Base-by-base conservation (phyloP, 2,329 filamentous ascomycete species). In the Colletotrichum lini region DNA sequence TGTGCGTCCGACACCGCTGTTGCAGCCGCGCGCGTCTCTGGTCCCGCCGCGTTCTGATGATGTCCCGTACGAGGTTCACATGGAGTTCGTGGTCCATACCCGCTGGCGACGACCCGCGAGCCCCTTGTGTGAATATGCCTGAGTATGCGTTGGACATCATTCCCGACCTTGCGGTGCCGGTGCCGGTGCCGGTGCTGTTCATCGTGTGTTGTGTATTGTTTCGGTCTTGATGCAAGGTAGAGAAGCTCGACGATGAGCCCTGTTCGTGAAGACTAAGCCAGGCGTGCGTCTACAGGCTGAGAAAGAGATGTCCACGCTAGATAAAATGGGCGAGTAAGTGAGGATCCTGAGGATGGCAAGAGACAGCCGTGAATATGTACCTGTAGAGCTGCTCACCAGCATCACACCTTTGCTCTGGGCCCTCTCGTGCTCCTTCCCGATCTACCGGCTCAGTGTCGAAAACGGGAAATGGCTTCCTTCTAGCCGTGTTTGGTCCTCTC, bases 1-100 rank as follows among this genome's bases (percentile, higher is more conserved):
- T 71, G n/a, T 63, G 65, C 35, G 69, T 50, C 2, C 69, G 45
- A 18, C 65, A 69, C 18, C 69, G 58, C 9, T 72, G 69, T 42
- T 69, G 69, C 40, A 72, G 53, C 21, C 69, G 65, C 5, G 69
- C 69, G 2, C 69, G 52, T 44, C 69, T 49, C 40, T 69, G 65
- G 13, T 72, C 69, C 2, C 69, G 65, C 12, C 69, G 65, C 26
- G 54, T 53, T 26, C 59, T 64, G 69, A 72, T 72, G 18, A 72
- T 72, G 47, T 72, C 69, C 38, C 69, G 65, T 13, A 72, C 65
- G 18, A 68, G 6, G 47, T 44, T 72, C 23, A 58, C 30, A 40
- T 71, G 68, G 38, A 68, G 23, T 53, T 72, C 65, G 53, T 59
- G 58, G 42, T 72, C 69, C n/a, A 45, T 23, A 8, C 45, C 54